phyloP scores from a whole-genome alignment of 2,329 filamentous ascomycete genomes.

The Botrytis galanthina region DNA sequence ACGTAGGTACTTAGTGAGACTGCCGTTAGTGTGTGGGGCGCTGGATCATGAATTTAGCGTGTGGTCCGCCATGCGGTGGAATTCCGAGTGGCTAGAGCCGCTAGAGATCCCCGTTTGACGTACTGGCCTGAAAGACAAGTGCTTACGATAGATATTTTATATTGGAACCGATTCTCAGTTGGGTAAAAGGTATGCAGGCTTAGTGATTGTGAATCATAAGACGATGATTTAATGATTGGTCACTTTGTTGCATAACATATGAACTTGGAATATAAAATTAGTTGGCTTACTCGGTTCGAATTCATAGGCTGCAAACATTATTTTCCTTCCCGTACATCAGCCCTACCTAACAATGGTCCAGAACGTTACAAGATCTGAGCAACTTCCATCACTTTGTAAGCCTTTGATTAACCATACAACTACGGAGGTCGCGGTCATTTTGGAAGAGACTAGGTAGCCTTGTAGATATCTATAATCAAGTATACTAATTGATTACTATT shows the following conservation, averaged over 20 bases:
- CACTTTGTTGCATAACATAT: neutral
- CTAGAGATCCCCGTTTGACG: neutral
- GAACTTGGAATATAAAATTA: neutral
- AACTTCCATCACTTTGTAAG: neutral
- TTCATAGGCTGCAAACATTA: neutral
- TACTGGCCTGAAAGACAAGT: neutral
- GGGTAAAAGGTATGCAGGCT: neutral
- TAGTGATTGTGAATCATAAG: neutral
- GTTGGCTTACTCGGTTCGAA: neutral
- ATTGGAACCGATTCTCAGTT: neutral
- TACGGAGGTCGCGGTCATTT: too few species aligned
- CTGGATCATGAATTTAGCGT: neutral
- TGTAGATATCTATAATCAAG: too few species aligned
- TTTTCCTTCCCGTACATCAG: neutral
- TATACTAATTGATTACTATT: too few species aligned
- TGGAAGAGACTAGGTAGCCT: too few species aligned
- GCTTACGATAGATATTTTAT: neutral
- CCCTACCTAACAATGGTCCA: neutral
- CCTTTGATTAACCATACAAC: neutral
- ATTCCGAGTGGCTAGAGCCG: neutral
- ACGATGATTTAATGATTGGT: neutral
- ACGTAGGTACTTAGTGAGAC: neutral
- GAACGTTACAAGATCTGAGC: neutral
- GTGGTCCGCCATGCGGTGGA: neutral
- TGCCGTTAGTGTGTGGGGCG: neutral